Evolutionary conservation across 2,329 filamentous ascomycete genomes (phyloP), one percentile per base, ranked within the genome.

Genomic region (Aspergillus novofumigatus): DNA sequence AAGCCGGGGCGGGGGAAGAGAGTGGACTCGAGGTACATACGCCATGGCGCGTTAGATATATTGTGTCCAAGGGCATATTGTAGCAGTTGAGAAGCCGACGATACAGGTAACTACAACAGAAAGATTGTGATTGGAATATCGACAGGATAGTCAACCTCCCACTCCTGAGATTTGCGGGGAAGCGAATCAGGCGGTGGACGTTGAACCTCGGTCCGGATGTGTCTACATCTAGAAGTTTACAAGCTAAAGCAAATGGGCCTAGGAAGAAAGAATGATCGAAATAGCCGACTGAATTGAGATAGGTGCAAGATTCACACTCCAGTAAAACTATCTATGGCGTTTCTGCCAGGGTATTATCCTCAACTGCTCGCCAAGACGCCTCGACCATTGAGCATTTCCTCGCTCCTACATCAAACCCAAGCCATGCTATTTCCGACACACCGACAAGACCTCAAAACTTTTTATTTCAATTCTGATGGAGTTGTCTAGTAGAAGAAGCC

Each of bases 401-500:
- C 61, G 58, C 59, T 49, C 53, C 49, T 55, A 53, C 57, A 54
- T 56, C 53, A 53, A 47, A 45, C 4, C 23, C 51, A 52, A 52
- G 56, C 48, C 61, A 65, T 62, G 57, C 59, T 55, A 62, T 57
- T 62, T 58, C 65, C 57, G 55, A 62, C 59, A 63, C 63, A 65
- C 64, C 61, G 64, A 56, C 64, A 64, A 54, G 65, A 67, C 63
- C 66, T 69, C 69, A 67, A 61, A 62, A 58, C 57, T 63, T 59
- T 59, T 63, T 65, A 62, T 64, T 60, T 63, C 56, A 44, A 41
- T 14, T 17, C 35, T 8, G 21, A 55, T 53, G 57, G 54, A 63
- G 57, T 57, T 61, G 53, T 77, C 78, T 94, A 97, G 86, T 97
- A 97, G 86, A 97, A 97, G 89, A 97, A 99, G 74, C 94, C 94